These are phyloP conservation scores for Peniophora sp. DNA, from an alignment of 1,284 basidiomycete species.

Conservation along the genomic window DNA sequence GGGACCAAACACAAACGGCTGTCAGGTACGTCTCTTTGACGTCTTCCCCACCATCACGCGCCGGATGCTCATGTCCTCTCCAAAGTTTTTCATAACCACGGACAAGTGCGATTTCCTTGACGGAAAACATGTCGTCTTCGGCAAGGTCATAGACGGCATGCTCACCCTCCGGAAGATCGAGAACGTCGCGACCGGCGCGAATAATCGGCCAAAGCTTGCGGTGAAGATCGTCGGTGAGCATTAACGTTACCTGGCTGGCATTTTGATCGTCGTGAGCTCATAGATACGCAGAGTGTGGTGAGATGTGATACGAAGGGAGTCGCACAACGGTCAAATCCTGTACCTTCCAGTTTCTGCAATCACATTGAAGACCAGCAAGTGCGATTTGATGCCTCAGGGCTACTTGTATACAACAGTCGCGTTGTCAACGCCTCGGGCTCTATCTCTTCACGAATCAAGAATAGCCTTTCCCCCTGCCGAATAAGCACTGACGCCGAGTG, in stretches of 20 bases:
- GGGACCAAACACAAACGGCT: constrained; percentile 88
- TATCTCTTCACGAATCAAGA: no score
- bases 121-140: constrained; percentile 92
- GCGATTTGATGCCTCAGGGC: no score
- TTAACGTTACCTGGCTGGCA: neutral
- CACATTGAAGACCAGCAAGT: no score
- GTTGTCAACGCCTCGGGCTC: no score
- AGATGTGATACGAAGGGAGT: constrained; percentile 32
- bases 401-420: no score
- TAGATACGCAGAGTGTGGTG: constrained; percentile 40
- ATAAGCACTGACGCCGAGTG: no score
- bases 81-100: constrained; percentile 93
- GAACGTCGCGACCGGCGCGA: constrained; percentile 84
- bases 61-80: neutral
- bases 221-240: constrained; percentile 77
- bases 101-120: constrained; percentile 92
- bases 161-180: constrained; percentile 91
- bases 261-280: constrained; percentile 1
- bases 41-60: neutral
- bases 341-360: no score
- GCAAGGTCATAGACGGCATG: constrained; percentile 83
- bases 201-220: constrained; percentile 77
- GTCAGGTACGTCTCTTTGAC: constrained; percentile 50
- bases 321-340: no score
- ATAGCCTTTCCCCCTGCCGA: no score